These are phyloP conservation scores for Cladophialophora carrionii DNA, from an alignment of 2,329 filamentous ascomycete species.

Conservation along the genomic window DNA sequence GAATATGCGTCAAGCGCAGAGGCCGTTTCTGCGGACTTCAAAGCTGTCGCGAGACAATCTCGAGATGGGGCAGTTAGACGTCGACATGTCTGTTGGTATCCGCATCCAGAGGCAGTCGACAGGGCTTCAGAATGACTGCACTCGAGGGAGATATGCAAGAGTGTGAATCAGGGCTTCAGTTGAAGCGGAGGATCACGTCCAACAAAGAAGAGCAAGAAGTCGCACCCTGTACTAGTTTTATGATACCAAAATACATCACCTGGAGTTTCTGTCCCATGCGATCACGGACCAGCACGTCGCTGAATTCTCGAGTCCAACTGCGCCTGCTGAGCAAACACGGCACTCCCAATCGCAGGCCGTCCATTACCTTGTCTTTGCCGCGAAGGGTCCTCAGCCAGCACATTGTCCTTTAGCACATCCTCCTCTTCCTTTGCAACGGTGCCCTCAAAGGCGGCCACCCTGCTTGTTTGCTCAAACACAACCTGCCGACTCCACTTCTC, in stretches of 20 bases:
- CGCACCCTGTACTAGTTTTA: not conserved
- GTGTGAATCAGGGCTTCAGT: not conserved
- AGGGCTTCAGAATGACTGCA: not conserved
- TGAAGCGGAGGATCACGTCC: not conserved
- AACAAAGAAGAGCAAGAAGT: not conserved
- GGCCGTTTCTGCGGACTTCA: no score
- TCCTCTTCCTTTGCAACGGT: constrained; percentile 33
- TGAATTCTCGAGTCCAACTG: constrained; percentile 22
- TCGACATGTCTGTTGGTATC: not conserved
- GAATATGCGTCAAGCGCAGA: not conserved
- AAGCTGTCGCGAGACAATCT: not conserved
- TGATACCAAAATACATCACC: not conserved
- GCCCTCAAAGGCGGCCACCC: constrained; percentile 50
- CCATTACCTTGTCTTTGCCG: constrained; percentile 2
- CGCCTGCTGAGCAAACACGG: constrained; percentile 29
- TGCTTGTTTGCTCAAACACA: constrained; percentile 54
- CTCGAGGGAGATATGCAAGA: not conserved
- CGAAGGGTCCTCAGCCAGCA: not conserved
- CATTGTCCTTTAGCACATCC: constrained; percentile 23
- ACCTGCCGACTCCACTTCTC: constrained; percentile 72
- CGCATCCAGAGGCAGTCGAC: not conserved
- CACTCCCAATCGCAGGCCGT: constrained; percentile 22
- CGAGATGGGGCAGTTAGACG: not conserved
- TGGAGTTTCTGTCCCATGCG: not conserved
- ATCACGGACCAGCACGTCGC: constrained; percentile 15